phyloP scores from a whole-genome alignment of 805 yeast genomes.

The Candida odintsovae region DNA sequence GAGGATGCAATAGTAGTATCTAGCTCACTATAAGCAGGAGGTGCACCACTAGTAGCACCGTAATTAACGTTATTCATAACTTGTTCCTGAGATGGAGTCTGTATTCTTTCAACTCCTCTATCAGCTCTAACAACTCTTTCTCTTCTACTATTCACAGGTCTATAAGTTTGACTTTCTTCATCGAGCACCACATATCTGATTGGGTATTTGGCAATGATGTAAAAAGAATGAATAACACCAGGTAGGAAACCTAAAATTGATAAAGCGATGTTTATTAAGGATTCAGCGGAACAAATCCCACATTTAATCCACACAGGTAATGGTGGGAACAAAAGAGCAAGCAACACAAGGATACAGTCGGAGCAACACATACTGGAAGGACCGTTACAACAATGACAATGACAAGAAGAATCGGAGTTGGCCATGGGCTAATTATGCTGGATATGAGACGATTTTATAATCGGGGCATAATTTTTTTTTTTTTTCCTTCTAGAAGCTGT shows the following conservation, averaged over 20 bases:
- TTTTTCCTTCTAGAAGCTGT: too few species aligned
- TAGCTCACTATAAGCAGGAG: slow-evolving; percentile 7
- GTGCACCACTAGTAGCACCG: slow-evolving; percentile 10
- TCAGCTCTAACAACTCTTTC: slow-evolving; percentile 4
- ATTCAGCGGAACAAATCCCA: slow-evolving; percentile 69
- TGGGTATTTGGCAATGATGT: slow-evolving; percentile 72
- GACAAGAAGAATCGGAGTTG: not conserved
- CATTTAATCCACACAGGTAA: slow-evolving; percentile 69
- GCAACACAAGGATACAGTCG: slow-evolving; percentile 61
- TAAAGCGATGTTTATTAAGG: slow-evolving; percentile 61
- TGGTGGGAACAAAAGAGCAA: slow-evolving; percentile 74
- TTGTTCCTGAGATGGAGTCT: slow-evolving; percentile 9
- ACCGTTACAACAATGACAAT: not conserved
- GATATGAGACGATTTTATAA: not conserved
- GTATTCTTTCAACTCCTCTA: not conserved
- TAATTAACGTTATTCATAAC: slow-evolving; percentile 4
- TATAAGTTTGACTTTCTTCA: slow-evolving; percentile 16
- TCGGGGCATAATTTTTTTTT: too few species aligned
- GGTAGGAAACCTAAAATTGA: slow-evolving; percentile 72
- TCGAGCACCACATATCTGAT: slow-evolving; percentile 10
- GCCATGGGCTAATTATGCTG: not conserved
- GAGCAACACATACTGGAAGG: slow-evolving; percentile 19
- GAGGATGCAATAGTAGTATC: slow-evolving; percentile 1
- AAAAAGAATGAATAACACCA: slow-evolving; percentile 73
- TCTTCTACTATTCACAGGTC: slow-evolving; percentile 4